Conservation (phyloP, 129 eudicot genomes). For the Saposhnikovia divaricata region DNA sequence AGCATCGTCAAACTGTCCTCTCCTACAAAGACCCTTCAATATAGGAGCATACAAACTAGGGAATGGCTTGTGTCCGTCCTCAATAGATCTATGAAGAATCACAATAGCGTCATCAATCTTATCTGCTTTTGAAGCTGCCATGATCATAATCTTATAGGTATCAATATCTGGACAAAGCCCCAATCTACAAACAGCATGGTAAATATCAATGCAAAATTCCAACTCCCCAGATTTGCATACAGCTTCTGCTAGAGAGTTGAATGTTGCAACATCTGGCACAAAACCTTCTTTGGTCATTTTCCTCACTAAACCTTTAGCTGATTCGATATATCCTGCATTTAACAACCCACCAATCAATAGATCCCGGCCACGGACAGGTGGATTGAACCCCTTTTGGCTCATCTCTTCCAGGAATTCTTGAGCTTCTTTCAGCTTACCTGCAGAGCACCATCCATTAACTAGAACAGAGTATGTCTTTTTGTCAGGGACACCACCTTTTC, state of each 20-base stretch:
- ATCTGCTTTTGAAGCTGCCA: constrained; percentile 46
- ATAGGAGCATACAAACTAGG: constrained; percentile 95
- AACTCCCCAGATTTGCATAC: constrained; percentile 67
- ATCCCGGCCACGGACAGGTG: constrained; percentile 89
- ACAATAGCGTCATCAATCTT: constrained; percentile 64
- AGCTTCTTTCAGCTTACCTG: constrained; percentile 89
- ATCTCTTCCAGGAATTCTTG: constrained; percentile 85
- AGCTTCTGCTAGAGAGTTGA: constrained; percentile 69
- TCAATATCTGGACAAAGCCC: constrained; percentile 71
- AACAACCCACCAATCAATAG: constrained; percentile 75
- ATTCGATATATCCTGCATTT: constrained; percentile 89
- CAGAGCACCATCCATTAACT: constrained; percentile 90
- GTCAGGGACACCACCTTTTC: constrained; percentile 64
- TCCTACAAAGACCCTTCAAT: constrained; percentile 62
- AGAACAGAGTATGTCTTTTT: constrained; percentile 76
- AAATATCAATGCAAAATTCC: constrained; percentile 62
- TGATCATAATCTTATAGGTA: constrained; percentile 71
- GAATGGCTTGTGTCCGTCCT: constrained; percentile 78
- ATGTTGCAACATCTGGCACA: constrained; percentile 74
- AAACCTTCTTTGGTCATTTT: constrained; percentile 93
- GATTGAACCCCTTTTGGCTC: constrained; percentile 79
- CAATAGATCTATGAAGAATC: constrained; percentile 74
- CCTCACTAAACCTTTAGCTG: constrained; percentile 75
- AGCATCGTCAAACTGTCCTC: constrained; percentile 88
- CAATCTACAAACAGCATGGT: constrained; percentile 56